phyloP scores from a whole-genome alignment of 192 early-diverging fungal genomes.

The Coemansia sp. region DNA sequence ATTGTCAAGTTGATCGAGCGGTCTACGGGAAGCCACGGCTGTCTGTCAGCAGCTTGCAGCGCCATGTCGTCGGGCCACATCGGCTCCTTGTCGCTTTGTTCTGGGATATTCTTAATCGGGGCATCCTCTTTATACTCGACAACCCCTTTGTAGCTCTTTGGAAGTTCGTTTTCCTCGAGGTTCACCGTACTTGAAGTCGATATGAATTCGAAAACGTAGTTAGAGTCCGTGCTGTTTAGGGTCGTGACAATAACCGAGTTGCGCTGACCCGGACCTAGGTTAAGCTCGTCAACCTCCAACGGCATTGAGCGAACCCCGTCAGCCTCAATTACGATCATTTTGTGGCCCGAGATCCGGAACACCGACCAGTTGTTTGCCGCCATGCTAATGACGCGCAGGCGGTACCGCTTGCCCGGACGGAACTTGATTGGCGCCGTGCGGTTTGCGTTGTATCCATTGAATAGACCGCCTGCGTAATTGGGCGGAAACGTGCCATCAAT shows the following conservation, averaged over 20 bases:
- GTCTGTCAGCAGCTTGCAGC: not conserved
- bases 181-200: too few species aligned
- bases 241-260: constrained; percentile 72
- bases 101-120: not conserved
- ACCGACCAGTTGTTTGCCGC: constrained; percentile 63
- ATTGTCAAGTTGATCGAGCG: not conserved
- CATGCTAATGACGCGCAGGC: constrained; percentile 74
- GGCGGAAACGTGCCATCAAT: constrained; percentile 14
- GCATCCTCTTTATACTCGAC: constrained; percentile 11
- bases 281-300: constrained; percentile 50
- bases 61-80: constrained; percentile 1
- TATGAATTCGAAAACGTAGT: not conserved
- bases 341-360: constrained; percentile 73
- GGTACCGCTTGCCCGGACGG: constrained; percentile 60
- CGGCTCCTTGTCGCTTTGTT: not conserved
- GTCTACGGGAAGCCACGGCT: constrained; percentile 9
- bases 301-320: constrained; percentile 63
- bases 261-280: constrained; percentile 70
- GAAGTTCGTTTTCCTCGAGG: not conserved
- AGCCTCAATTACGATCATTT: constrained; percentile 73
- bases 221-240: constrained; percentile 29
- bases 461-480: not conserved
- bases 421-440: not conserved
- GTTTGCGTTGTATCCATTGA: constrained; percentile 10
- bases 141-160: constrained; percentile 6